Base-by-base conservation (phyloP, 108 stramenopile genomes). In the Pelagomonas calceolata region DNA sequence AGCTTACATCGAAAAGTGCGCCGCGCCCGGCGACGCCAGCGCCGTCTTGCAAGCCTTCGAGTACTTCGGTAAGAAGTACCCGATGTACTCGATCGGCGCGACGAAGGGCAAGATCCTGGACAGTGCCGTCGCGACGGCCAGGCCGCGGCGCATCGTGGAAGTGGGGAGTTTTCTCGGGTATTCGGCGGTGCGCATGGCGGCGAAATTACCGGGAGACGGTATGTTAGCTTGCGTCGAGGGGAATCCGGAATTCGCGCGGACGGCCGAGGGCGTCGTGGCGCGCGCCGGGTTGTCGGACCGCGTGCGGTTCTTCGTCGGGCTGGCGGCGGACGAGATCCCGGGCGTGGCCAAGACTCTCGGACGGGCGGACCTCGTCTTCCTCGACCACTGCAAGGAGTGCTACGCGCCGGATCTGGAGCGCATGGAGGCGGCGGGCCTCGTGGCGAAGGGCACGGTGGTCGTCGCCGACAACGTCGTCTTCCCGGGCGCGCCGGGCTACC, bases 401-500 rank as follows among this genome's bases (percentile, higher is more conserved):
- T 60, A 60, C 51, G 51, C 26, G 21, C 21, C 14, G 21, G 51
- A 60, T 26, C 51, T 60, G 21, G 21, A 26, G 51, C 14, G 51
- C 51, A 17, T 60, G 21, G 51, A 60, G 51, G 51, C 7, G 21
- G 51, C 51, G 51, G 51, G 51, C 51, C 51, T 60, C 51, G 51
- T 60, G 21, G 51, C 51, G 21, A 60, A 60, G 21, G 51, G 51
- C 51, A 60, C 51, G 21, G 51, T 60, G 21, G 51, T 60, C 51
- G 51, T 60, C 51, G 51, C 51, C 7, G 51, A 60, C 51, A 60
- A 60, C 51, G 51, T 60, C 51, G 51, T 60, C 51, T 60, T 26
- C 51, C 51, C 51, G 51, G 51, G 51, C 51, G 51, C 51, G 21
- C 51, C 51, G 51, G 51, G 51, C 51, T 60, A 60, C 51, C 51